Base-by-base conservation (phyloP, 2,329 filamentous ascomycete genomes). In the Pseudopyrenochaeta lycopersici region DNA sequence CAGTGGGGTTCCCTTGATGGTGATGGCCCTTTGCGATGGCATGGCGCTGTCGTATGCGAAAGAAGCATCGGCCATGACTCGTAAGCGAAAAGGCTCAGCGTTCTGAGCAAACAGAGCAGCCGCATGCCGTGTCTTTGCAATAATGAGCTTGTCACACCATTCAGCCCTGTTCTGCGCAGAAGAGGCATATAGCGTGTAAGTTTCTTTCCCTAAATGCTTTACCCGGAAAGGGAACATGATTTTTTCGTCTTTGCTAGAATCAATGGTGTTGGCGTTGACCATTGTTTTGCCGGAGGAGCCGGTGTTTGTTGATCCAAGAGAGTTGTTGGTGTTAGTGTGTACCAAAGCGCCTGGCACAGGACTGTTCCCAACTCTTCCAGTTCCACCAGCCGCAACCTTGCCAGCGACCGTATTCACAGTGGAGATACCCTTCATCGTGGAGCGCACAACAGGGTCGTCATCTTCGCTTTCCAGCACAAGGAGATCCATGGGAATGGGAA, bases 401-500 rank as follows among this genome's bases (percentile, higher is more conserved):
- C 70, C 67, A n/a, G 66, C 63, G 27, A 70, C 69, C 1, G 85
- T 83, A 6, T 85, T 80, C 10, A 88, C 81, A 21, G 87, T 83
- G n/a, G 84, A 80, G 30, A 89, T 82, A 20, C 88, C 84, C 72
- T 92, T 93, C 64, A 90, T 83, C 1, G 85, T 82, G 2, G 85
- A 88, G 73, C 95, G 96, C 50, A 93, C 85, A 5, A 98, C 90
- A 0, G 95, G 88, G 60, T 97, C 92, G 62, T 99, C 96, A 62
- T 94, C 91, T 63, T 91, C 89, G 73, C 91, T 97, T 76, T 99
- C 96, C 0, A 99, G 82, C 44, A 96, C 91, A 21, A 99, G 82
- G 2, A 99, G 82, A 65, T 96, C 93, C 94, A 99, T 99, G 0
- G 95, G 95, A 59, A 99, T 97, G 6, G 90, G 92, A 81, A 96